Base-by-base conservation (phyloP, 2,329 filamentous ascomycete genomes). In the Microcyclosporella mali region DNA sequence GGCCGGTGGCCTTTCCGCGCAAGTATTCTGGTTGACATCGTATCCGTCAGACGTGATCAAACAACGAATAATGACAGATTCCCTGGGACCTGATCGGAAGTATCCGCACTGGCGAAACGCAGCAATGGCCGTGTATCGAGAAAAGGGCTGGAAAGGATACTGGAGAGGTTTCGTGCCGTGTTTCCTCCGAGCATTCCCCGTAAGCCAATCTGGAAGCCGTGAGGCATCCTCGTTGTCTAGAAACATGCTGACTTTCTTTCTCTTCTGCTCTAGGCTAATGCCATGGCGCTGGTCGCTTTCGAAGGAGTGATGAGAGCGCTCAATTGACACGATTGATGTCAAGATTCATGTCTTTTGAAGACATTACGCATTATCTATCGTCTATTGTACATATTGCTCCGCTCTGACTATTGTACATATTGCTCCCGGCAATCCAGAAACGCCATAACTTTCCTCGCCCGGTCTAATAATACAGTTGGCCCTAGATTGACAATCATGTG, bases 61-160 rank as follows among this genome's bases (percentile, higher is more conserved):
- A 74, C 90, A 97, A 71, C 77, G 88, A 25, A 84, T 98, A 62
- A 97, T 98, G 92, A 95, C 90, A 11, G 92, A 97, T 66, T 81
- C 86, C 3, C 70, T 97, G 40, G 89, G 84, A 1, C 82, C 84
- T 52, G 50, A 40, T 81, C 76, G 80, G 49, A 78, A 71, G 53
- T 97, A 89, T 61, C 71, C 68, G 10, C 70, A 74, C 37, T 97
- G 92, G 92, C 79, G 74, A 60, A 80, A 90, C 54, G 92, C 90
- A 0, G 90, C 86, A 0, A 70, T 62, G 40, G 77, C 84, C 0
- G 84, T 97, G 1, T 94, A 85, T 57, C 71, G 71, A 36, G 88
- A 95, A 61, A 69, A 69, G 36, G 92, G 92, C 1, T 80, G 69
- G 68, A 84, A 68, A 61, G 92, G 88, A 0, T 97, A 88, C 64